Percentiles rank a stretch among this genome's conserved stretches.
Evolutionary conservation across 768 basidiomycete species (phyloP).

Genomic region (Hygrophorus pudorinus): DNA sequence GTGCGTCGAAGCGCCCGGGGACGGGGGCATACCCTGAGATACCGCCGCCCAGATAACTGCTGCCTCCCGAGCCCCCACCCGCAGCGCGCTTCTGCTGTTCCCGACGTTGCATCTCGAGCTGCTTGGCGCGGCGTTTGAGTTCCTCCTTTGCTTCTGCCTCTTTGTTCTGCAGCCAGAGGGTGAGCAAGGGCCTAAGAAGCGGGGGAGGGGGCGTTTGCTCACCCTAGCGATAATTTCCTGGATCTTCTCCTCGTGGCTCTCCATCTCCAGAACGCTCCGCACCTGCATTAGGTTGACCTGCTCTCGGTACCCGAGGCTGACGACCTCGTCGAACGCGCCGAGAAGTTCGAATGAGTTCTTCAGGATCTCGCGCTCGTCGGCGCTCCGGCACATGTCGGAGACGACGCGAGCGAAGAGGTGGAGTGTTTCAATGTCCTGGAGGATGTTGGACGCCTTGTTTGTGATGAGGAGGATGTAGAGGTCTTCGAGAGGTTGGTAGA

Average conservation of each 20-base stretch:
- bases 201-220: slow-evolving; percentile 17
- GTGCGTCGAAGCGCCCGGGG: slow-evolving; percentile 54
- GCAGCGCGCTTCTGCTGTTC: slow-evolving; percentile 82
- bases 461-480: slow-evolving; percentile 96
- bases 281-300: slow-evolving; percentile 74
- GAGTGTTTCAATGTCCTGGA: slow-evolving; percentile 96
- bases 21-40: slow-evolving; percentile 62
- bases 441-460: slow-evolving; percentile 97
- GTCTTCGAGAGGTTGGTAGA: slow-evolving; percentile 94
- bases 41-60: slow-evolving; percentile 58
- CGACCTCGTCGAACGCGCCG: slow-evolving; percentile 93
- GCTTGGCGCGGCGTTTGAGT: slow-evolving; percentile 93
- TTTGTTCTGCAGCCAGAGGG: slow-evolving; percentile 59
- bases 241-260: slow-evolving; percentile 89
- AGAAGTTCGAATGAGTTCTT: slow-evolving; percentile 90
- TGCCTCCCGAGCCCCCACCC: slow-evolving; percentile 34
- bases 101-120: slow-evolving; percentile 93
- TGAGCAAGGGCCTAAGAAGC: slow-evolving; percentile 3
- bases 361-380: slow-evolving; percentile 82
- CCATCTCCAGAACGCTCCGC: slow-evolving; percentile 75
- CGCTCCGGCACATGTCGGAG: slow-evolving; percentile 80
- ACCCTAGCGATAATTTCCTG: slow-evolving; percentile 97
- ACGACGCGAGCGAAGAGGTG: slow-evolving; percentile 92
- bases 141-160: slow-evolving; percentile 99
- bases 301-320: slow-evolving; percentile 81